These are phyloP conservation scores for Fraxinus americana DNA, from an alignment of 257 asterid species.

Conservation along the genomic window DNA sequence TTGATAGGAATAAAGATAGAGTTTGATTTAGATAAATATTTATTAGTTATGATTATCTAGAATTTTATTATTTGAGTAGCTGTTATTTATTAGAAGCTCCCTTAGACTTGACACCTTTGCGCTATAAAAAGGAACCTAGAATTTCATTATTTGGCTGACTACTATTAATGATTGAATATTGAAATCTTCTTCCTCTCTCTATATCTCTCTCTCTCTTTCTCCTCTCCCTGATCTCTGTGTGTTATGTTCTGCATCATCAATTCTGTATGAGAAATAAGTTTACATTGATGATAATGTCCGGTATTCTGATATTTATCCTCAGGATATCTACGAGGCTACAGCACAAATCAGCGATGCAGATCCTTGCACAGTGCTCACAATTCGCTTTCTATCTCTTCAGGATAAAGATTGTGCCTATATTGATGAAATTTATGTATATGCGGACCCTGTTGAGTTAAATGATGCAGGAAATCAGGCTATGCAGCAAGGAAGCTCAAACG, in stretches of 20 bases:
- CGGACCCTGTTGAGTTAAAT: slow-evolving; percentile 53
- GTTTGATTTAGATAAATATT: not conserved
- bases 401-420: slow-evolving; percentile 57
- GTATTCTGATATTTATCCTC: slow-evolving; percentile 32
- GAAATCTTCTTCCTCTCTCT: not conserved
- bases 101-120: not conserved
- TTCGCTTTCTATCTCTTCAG: slow-evolving; percentile 83
- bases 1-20: not conserved
- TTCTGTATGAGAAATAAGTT: slow-evolving; percentile 11
- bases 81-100: not conserved
- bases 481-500: slow-evolving; percentile 43
- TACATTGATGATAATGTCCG: not conserved
- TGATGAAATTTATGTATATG: slow-evolving; percentile 79
- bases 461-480: slow-evolving; percentile 51
- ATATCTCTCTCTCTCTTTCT: not conserved
- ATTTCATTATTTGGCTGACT: not conserved
- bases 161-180: too few relatives aligned
- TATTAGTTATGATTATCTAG: too few relatives aligned
- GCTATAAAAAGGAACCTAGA: not conserved
- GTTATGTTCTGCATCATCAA: not conserved
- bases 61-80: not conserved
- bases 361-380: slow-evolving; percentile 72
- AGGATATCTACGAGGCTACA: slow-evolving; percentile 95
- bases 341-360: slow-evolving; percentile 77
- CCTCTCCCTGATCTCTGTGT: not conserved